Conservation (phyloP, 768 basidiomycete species). For the Phaffia australis region DNA sequence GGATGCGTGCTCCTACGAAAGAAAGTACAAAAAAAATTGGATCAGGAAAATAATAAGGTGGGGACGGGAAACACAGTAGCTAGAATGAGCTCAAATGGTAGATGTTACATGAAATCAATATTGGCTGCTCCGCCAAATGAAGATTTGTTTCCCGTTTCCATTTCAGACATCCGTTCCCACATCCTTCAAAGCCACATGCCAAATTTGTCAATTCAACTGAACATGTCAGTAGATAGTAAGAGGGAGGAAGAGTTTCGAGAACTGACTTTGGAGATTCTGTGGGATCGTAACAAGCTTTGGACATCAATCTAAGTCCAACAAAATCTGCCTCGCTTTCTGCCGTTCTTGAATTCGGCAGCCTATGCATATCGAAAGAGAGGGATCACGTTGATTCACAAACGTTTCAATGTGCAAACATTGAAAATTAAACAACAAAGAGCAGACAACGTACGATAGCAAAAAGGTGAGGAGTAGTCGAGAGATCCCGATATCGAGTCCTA, state of each 20-base stretch:
- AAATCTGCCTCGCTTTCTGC: constrained; percentile 82
- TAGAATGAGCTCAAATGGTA: not conserved
- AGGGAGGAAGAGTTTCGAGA: not conserved
- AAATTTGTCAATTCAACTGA: not conserved
- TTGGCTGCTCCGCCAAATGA: constrained; percentile 28
- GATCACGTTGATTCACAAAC: constrained; percentile 15
- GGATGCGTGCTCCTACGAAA: constrained; percentile 57
- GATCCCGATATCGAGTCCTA: constrained; percentile 53
- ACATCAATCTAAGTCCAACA: constrained; percentile 68
- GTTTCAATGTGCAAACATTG: constrained; percentile 21
- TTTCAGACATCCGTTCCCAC: constrained; percentile 54
- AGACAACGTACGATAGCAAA: constrained; percentile 42
- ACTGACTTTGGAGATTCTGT: constrained; percentile 56
- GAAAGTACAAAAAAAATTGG: not conserved
- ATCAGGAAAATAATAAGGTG: not conserved
- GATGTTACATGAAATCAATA: constrained; percentile 49
- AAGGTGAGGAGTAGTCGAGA: constrained; percentile 45
- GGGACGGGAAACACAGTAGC: not conserved
- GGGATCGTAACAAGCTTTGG: constrained; percentile 78
- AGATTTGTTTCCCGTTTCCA: constrained; percentile 44
- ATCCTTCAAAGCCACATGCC: constrained; percentile 45
- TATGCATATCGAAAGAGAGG: constrained; percentile 24
- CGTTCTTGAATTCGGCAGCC: constrained; percentile 70
- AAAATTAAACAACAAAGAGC: constrained; percentile 11
- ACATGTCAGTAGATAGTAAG: not conserved